These are phyloP conservation scores for Dryadomyces sulphureus DNA, from an alignment of 2,329 filamentous ascomycete species.

Conservation along the genomic window DNA sequence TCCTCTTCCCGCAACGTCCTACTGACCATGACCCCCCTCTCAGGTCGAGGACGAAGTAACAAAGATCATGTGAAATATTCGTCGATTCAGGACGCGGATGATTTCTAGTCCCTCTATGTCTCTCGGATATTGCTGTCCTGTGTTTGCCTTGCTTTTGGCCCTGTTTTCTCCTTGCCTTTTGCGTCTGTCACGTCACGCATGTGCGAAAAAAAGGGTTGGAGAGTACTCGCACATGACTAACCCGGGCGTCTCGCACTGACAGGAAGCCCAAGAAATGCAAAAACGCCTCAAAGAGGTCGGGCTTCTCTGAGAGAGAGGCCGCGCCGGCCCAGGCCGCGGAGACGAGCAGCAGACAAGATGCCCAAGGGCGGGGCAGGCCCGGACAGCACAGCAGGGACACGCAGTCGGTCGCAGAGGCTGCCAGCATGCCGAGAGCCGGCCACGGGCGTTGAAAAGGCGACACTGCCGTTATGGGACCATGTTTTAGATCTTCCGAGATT, in stretches of 20 bases:
- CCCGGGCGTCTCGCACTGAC: neutral
- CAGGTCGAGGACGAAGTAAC: conserved; percentile 85
- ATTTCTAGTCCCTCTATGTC: neutral
- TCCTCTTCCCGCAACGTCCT: conserved; percentile 11
- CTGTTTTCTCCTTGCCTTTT: neutral
- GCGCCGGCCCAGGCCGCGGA: neutral
- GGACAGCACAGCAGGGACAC: neutral
- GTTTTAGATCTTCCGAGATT: neutral
- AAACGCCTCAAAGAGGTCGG: neutral
- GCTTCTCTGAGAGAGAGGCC: neutral
- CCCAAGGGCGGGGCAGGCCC: neutral
- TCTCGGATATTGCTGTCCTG: conserved; percentile 1
- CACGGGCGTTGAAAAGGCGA: neutral
- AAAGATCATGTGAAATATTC: conserved; percentile 57
- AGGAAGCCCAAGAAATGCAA: neutral
- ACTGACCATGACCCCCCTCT: conserved; percentile 32
- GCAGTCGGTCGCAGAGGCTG: neutral
- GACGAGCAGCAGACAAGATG: neutral
- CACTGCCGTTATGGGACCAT: neutral
- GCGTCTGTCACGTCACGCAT: neutral
- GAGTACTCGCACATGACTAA: neutral
- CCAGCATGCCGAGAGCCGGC: neutral
- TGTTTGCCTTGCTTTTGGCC: neutral
- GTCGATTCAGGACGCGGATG: neutral
- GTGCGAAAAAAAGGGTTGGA: too few relatives aligned